Evolutionary conservation across 2,329 filamentous ascomycete species (phyloP).

Genomic region (Phaeosphaeria sp.): DNA sequence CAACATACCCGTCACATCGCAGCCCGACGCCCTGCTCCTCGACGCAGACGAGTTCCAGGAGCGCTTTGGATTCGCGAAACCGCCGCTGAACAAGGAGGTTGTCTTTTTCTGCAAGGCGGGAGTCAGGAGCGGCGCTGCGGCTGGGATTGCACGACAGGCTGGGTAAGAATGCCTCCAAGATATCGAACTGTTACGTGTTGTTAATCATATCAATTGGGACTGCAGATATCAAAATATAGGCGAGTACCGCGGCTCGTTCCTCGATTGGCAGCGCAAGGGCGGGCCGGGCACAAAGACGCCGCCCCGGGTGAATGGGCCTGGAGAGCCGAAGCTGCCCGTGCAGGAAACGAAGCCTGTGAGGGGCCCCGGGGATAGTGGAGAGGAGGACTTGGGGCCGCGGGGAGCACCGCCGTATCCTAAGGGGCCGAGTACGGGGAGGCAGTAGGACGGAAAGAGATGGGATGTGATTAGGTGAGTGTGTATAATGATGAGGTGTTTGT

Average conservation of each 20-base stretch:
- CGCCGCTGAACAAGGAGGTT: conserved; percentile 29
- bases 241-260: conserved; percentile 78
- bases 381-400: conserved; percentile 18
- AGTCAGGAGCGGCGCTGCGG: conserved; percentile 79
- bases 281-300: conserved; percentile 57
- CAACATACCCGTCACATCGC: conserved; percentile 80
- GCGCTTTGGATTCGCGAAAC: conserved; percentile 70
- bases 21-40: conserved; percentile 81
- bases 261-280: conserved; percentile 80
- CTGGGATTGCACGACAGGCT: conserved; percentile 74
- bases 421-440: conserved; percentile 1
- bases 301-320: conserved; percentile 19
- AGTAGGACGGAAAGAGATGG: background rate
- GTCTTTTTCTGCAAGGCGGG: conserved; percentile 95
- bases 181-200: no score
- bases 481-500: background rate
- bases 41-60: conserved; percentile 80
- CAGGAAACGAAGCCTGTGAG: conserved; percentile 20
- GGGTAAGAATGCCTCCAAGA: no score
- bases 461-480: background rate
- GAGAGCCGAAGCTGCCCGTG: conserved; percentile 21
- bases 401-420: conserved; percentile 13
- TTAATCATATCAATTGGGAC: no score
- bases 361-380: conserved; percentile 18
- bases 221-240: conserved; percentile 70